Evolutionary conservation across 2,329 filamentous ascomycete species (phyloP), one percentile per base, ranked within the genome.

Genomic region (Penicillium sp.): DNA sequence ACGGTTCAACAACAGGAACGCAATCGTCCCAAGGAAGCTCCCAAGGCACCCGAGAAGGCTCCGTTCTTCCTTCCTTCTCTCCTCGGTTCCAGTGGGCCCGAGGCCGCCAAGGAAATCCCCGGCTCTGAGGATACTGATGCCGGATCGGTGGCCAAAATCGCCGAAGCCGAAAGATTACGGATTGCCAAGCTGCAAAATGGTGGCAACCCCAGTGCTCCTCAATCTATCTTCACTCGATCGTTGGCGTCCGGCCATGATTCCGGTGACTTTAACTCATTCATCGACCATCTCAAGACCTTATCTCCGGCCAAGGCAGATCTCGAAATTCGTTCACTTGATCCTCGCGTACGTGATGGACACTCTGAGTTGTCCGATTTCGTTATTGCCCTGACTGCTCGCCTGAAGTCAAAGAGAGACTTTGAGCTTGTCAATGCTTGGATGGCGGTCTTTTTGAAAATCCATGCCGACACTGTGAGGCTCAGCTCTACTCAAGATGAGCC

Each of bases 391-490:
- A 94, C 87, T 0, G 76, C 74, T 47, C 77, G 85, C 12, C 73
- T 97, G 45, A 71, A 74, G 38, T 75, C 80, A 44, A 82, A 84
- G 56, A 80, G 80, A 42, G 93, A 97, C 68, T 98, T 95, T 68
- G 93, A 98, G 70, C 77, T 98, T 34, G 86, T 88, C 15, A 90
- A 97, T 69, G 88, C 89, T 0, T 98, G 93, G 91, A 97, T 98
- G 89, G 84, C 85, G 2, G 91, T 97, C 1, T 95, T 97, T 63
- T 67, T 98, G 52, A 80, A 84, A 42, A 73, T 95, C 35, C 91
- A 97, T 68, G 77, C 77, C 6, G 82, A 84, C 53, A 71, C 77
- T 15, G 71, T 86, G 13, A 66, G 72, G 6, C 52, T 62, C 41
- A 69, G 65, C 32, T 66, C 72, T 31, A 69, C 71, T 33, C 63